A percentile compares a stretch with the other conserved stretches of the same genome.
Conservation (phyloP, 176 grass and related monocot species). For the Elaeis guineensis region DNA sequence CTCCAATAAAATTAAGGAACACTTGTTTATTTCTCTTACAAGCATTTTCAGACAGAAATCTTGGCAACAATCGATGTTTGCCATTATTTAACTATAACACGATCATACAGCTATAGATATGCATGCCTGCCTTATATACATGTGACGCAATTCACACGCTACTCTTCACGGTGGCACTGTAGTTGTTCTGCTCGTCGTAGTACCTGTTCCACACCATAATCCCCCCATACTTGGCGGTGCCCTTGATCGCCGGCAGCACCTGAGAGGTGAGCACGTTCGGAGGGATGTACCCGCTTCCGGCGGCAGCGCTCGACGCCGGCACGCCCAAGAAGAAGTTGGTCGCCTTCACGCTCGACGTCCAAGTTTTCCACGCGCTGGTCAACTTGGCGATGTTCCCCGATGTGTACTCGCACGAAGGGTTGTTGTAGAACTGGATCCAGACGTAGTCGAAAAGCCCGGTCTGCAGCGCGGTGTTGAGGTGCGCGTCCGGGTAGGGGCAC, state of each 20-base stretch:
- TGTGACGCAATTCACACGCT: too few species aligned
- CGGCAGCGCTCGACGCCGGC: conserved; percentile 27
- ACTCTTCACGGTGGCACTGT: conserved; percentile 12
- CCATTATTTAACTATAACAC: too few species aligned
- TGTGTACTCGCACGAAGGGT: conserved; percentile 56
- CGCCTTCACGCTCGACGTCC: conserved; percentile 34
- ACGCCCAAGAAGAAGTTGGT: conserved; percentile 49
- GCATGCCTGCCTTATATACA: too few species aligned
- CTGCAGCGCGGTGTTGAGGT: conserved; percentile 27
- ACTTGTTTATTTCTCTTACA: too few species aligned
- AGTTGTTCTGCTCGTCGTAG: conserved; percentile 30
- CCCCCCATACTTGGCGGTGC: conserved; percentile 31
- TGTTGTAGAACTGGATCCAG: conserved; percentile 95
- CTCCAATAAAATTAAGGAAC: too few species aligned
- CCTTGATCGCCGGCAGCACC: conserved; percentile 33
- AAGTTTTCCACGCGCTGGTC: conserved; percentile 34
- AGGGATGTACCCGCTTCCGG: conserved; percentile 32
- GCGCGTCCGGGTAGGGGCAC: conserved; percentile 47
- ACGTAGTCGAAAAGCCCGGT: conserved; percentile 71
- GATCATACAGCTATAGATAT: too few species aligned
- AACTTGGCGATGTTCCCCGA: conserved; percentile 23
- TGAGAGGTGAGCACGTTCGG: conserved; percentile 17
- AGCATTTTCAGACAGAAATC: too few species aligned
- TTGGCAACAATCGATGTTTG: too few species aligned
- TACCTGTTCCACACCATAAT: conserved; percentile 65